Conservation (phyloP, 345 rosid genomes). For the rapeseed (Brassica napus) region Da-Ae NC_063450.1:4129501-4130000, state of each 20-base stretch:
- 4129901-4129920: too few relatives aligned
- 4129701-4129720: conserved; percentile 24
- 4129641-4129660: neutral
- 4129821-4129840: conserved; percentile 10
- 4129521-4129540: conserved; percentile 83
- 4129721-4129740: conserved; percentile 28
- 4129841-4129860: neutral
- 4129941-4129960: neutral
- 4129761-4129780: conserved; percentile 24
- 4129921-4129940: neutral
- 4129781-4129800: neutral
- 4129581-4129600: neutral
- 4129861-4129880: conserved; percentile 6
- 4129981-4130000: too few relatives aligned
- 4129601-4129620: neutral
- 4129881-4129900: neutral
- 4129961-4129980: neutral
- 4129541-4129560: conserved; percentile 62
- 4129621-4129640: neutral
- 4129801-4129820: neutral
- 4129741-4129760: conserved; percentile 22
- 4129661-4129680: conserved; percentile 7
- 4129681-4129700: neutral
- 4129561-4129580: neutral
- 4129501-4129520: conserved; percentile 66